Conservation (phyloP, 202 grass and related monocot species). For the Miscanthus sacchariflorus region DNA sequence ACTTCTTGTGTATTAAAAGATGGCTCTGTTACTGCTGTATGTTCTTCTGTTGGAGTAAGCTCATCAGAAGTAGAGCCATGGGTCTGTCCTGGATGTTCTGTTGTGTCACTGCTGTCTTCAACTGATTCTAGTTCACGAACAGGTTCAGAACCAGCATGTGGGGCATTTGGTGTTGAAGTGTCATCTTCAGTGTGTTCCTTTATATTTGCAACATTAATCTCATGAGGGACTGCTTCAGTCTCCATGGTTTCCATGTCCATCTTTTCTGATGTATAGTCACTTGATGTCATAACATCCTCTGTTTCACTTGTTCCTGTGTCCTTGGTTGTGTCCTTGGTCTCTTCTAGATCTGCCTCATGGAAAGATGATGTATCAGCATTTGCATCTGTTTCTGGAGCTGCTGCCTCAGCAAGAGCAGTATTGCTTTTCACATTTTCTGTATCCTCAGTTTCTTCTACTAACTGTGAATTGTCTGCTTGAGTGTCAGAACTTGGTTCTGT, state of each 20-base stretch:
- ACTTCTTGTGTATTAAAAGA: constrained; percentile 26
- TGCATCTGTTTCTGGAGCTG: constrained; percentile 24
- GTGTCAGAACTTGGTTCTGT: constrained; percentile 33
- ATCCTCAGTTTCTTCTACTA: constrained; percentile 39
- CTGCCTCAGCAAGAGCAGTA: constrained; percentile 24
- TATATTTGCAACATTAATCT: constrained; percentile 13
- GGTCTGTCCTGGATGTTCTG: constrained; percentile 30
- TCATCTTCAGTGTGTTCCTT: constrained; percentile 24
- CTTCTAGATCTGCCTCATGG: constrained; percentile 42
- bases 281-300: constrained; percentile 32
- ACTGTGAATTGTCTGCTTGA: constrained; percentile 43
- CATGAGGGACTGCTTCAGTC: constrained; percentile 36
- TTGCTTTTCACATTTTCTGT: constrained; percentile 34
- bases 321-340: constrained; percentile 32
- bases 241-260: constrained; percentile 25
- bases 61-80: constrained; percentile 37
- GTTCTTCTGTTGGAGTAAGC: constrained; percentile 30
- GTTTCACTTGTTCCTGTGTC: constrained; percentile 26
- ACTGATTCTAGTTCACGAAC: constrained; percentile 32
- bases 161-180: constrained; percentile 30
- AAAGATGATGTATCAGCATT: constrained; percentile 35
- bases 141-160: constrained; percentile 33
- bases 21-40: constrained; percentile 6
- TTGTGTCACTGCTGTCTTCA: constrained; percentile 30
- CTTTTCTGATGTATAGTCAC: constrained; percentile 31